phyloP scores from a whole-genome alignment of 805 yeast species.

The Lachancea quebecensis region DNA sequence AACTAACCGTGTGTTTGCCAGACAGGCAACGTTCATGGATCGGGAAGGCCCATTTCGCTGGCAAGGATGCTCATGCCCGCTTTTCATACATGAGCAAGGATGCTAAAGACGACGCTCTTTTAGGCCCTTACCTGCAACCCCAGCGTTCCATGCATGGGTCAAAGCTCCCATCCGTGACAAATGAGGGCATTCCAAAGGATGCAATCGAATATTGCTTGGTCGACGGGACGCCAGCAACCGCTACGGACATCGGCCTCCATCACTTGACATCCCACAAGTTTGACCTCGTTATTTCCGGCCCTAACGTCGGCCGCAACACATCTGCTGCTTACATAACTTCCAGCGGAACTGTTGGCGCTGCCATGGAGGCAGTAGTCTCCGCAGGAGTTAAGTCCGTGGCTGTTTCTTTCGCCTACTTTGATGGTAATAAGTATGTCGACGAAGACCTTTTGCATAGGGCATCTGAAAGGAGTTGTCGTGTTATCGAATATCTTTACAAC shows the following conservation, averaged over 20 bases:
- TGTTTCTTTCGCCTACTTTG: conserved; percentile 73
- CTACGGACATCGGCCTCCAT: conserved; percentile 83
- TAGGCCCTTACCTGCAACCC: conserved; percentile 61
- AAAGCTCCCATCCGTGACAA: conserved; percentile 15
- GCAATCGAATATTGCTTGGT: conserved; percentile 78
- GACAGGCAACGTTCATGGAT: conserved; percentile 87
- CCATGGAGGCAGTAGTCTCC: conserved; percentile 80
- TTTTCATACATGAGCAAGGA: conserved; percentile 54
- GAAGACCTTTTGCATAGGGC: conserved; percentile 53
- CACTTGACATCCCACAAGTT: conserved; percentile 53
- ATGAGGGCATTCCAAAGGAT: conserved; percentile 22
- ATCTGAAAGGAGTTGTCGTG: conserved; percentile 54
- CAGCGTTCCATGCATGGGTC: conserved; percentile 33
- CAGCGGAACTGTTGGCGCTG: conserved; percentile 95
- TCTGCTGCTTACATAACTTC: conserved; percentile 82
- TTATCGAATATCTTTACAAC: conserved; percentile 51
- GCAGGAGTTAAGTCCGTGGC: conserved; percentile 67
- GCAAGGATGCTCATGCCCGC: conserved; percentile 50
- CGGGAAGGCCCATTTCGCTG: conserved; percentile 94
- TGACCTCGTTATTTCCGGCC: conserved; percentile 89
- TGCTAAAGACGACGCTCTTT: conserved; percentile 43
- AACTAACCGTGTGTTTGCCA: conserved; percentile 77
- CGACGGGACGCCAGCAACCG: conserved; percentile 94
- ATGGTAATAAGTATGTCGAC: conserved; percentile 42
- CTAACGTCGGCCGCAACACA: conserved; percentile 91